phyloP scores from a whole-genome alignment of 768 basidiomycete genomes.

The Lanmaoa rubissima region DNA sequence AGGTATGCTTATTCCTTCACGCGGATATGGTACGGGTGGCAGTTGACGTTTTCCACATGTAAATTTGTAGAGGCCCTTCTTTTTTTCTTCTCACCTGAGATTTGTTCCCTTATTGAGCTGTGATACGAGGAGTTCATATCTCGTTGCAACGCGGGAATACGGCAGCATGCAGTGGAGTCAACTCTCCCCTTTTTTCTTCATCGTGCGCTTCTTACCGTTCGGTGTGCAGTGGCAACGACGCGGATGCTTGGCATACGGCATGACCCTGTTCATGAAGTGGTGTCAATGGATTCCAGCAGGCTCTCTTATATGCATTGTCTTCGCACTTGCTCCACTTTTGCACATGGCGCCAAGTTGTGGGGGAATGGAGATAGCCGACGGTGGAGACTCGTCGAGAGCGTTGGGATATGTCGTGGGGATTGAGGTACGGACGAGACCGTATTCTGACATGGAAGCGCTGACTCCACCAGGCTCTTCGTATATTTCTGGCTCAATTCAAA shows the following conservation, averaged over 20 bases:
- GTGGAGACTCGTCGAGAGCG: background rate
- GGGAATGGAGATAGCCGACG: background rate
- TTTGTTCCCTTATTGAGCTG: conserved; percentile 7
- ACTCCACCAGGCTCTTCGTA: background rate
- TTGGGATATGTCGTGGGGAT: background rate
- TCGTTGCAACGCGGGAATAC: conserved; percentile 1
- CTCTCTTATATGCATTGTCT: background rate
- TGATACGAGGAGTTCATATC: conserved; percentile 11
- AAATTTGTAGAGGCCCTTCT: conserved; percentile 3
- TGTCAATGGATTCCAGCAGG: background rate
- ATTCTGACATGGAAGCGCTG: background rate
- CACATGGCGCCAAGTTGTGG: background rate
- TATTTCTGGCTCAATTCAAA: background rate
- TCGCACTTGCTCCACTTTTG: background rate
- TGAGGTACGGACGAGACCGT: background rate
- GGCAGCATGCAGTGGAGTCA: conserved; percentile 7
- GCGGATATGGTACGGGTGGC: conserved; percentile 6
- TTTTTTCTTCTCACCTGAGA: conserved; percentile 10
- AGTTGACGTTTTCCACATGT: conserved; percentile 11
- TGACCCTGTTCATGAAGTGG: background rate
- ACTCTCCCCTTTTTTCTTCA: background rate
- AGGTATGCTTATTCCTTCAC: conserved; percentile 1
- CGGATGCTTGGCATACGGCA: background rate
- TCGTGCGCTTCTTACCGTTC: background rate
- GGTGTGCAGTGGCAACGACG: background rate